Evolutionary conservation across 441 rosid genomes (phyloP), one percentile per base, ranked within the genome.

Genomic region (Biscutella laevigata): DNA sequence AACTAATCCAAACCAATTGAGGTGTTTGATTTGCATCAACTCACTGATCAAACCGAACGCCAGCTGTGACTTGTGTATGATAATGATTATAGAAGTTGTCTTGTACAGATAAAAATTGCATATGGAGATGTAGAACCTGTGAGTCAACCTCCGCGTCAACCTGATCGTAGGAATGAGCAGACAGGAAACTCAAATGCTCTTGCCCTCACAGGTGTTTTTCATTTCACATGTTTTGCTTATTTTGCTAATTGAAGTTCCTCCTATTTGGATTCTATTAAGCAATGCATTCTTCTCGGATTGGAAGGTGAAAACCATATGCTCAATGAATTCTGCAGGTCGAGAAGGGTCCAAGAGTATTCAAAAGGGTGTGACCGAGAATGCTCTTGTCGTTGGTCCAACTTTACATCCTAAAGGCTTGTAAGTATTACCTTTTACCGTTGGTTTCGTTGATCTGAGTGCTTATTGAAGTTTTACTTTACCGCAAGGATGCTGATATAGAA

Each of bases 301-400:
- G 16, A 16, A 10, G 16, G 4, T 40, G 19, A 46, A 15, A 4
- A 1, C 41, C 27, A 16, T 19, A 13, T 37, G 36, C 22, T 30
- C 4, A 13, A 42, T 36, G 34, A 45, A 11, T 46, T 38, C 4
- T 78, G 62, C 66, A 83, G 96, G 91, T 58, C 77, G 86, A 28
- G 84, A 70, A 61, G 81, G 68, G 53, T 77, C 91, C 30, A 75
- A 59, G 63, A 69, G 60, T 72, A 37, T 64, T 12, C 78, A 65
- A 14, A 79, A 73, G 72, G 62, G 71, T 52, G 82, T 69, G 34
- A 50, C 72, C 30, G 86, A 82, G 59, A 92, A 68, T 73, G 80
- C 94, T 39, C 60, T 84, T 43, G 77, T 74, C 53, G 83, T 81
- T 72, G 99, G 95, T 70, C 99, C 96, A 59, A 77, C 94, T 62